These are phyloP conservation scores for Cruciata laevipes DNA, from an alignment of 257 asterid species.

Conservation along the genomic window DNA sequence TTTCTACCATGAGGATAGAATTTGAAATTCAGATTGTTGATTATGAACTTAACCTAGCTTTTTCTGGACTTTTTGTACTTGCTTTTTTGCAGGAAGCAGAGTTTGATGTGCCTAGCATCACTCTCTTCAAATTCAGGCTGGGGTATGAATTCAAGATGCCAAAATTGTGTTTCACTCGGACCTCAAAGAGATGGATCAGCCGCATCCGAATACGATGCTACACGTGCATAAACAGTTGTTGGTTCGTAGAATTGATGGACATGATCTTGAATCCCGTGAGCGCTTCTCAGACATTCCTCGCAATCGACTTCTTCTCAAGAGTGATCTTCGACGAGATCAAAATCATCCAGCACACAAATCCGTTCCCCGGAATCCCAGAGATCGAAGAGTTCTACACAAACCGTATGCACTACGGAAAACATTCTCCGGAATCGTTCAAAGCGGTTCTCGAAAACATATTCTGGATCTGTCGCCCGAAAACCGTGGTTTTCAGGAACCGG, in stretches of 20 bases:
- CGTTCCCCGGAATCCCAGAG: not conserved
- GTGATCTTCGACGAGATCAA: not conserved
- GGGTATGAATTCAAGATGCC: not conserved
- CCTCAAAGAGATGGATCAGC: not conserved
- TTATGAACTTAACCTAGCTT: no score
- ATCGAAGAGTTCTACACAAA: not conserved
- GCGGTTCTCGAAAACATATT: not conserved
- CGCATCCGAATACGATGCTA: not conserved
- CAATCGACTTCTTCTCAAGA: fast-evolving
- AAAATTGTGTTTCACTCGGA: not conserved
- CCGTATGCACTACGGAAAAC: no score
- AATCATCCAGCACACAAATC: not conserved
- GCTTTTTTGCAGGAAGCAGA: not conserved
- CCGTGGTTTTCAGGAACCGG: not conserved
- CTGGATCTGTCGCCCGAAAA: not conserved
- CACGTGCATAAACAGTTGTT: no score
- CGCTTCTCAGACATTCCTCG: not conserved
- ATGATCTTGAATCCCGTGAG: not conserved
- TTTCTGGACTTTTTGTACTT: not conserved
- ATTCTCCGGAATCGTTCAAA: no score
- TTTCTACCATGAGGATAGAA: no score
- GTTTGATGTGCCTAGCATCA: not conserved
- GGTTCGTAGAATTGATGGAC: not conserved
- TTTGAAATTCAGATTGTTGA: no score
- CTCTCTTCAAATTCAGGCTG: not conserved